These are phyloP conservation scores for Suhomyces kunorum DNA, from an alignment of 1,139 yeast genomes.

Conservation along the genomic window DNA sequence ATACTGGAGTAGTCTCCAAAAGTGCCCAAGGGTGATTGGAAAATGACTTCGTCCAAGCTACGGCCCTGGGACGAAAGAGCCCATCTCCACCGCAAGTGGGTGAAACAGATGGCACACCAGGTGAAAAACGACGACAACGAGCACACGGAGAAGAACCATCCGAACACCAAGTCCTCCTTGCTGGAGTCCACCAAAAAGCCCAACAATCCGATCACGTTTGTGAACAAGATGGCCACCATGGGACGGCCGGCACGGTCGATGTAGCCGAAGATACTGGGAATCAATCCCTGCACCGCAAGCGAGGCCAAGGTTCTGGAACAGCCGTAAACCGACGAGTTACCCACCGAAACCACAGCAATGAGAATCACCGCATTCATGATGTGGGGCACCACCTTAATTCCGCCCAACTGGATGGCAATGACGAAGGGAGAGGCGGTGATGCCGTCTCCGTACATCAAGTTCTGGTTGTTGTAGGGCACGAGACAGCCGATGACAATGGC, in stretches of 20 bases:
- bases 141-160: conserved; percentile 68
- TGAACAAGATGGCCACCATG: conserved; percentile 49
- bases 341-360: conserved; percentile 53
- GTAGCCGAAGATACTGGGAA: conserved; percentile 49
- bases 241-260: conserved; percentile 62
- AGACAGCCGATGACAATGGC: conserved; percentile 50
- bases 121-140: conserved; percentile 62
- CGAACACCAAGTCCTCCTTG: conserved; percentile 52
- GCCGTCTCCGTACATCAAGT: conserved; percentile 36
- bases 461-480: conserved; percentile 41
- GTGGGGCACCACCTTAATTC: conserved; percentile 44
- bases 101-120: conserved; percentile 54
- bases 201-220: conserved; percentile 56
- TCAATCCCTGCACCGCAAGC: conserved; percentile 52
- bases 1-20: conserved; percentile 51
- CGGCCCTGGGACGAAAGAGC: conserved; percentile 51
- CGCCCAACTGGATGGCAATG: conserved; percentile 41
- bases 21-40: conserved; percentile 49
- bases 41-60: conserved; percentile 47
- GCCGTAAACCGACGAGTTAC: conserved; percentile 57
- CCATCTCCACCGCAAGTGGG: conserved; percentile 52
- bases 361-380: conserved; percentile 58
- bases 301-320: conserved; percentile 57
- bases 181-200: conserved; percentile 60
- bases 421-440: conserved; percentile 45